Evolutionary conservation across 176 grass and related monocot genomes (phyloP).

Genomic region (Avena insularis): DNA sequence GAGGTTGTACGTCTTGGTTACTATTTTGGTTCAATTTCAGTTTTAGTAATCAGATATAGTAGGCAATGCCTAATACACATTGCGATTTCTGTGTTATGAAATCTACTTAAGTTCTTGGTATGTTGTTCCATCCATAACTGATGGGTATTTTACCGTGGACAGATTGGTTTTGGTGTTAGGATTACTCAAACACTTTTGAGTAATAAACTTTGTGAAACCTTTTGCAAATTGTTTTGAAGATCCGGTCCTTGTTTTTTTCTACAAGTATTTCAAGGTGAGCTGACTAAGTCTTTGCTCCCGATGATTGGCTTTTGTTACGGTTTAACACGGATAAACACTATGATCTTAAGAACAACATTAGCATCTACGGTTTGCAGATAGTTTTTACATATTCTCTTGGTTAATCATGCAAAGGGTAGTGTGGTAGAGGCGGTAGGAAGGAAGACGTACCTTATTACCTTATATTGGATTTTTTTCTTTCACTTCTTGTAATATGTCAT

Average conservation of each 20-base stretch:
- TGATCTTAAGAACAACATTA: no score
- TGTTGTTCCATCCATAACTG: background rate
- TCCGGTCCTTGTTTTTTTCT: conserved; percentile 17
- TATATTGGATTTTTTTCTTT: no score
- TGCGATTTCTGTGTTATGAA: background rate
- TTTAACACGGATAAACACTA: no score
- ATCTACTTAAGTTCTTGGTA: conserved; percentile 7
- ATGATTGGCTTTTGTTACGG: no score
- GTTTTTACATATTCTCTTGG: no score
- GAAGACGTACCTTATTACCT: no score
- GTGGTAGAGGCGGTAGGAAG: no score
- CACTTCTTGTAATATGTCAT: no score
- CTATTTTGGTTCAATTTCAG: conserved; percentile 19
- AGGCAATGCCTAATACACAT: background rate
- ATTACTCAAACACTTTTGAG: background rate
- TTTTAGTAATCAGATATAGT: conserved; percentile 13
- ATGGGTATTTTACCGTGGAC: background rate
- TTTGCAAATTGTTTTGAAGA: conserved; percentile 40
- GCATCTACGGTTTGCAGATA: no score
- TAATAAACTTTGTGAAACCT: conserved; percentile 12
- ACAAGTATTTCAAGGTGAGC: conserved; percentile 26
- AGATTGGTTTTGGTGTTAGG: background rate
- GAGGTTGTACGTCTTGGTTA: background rate
- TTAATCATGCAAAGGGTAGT: no score
- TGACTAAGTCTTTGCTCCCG: no score